Conservation (phyloP, 805 yeast genomes). For the Dipodascus albidus region DNA sequence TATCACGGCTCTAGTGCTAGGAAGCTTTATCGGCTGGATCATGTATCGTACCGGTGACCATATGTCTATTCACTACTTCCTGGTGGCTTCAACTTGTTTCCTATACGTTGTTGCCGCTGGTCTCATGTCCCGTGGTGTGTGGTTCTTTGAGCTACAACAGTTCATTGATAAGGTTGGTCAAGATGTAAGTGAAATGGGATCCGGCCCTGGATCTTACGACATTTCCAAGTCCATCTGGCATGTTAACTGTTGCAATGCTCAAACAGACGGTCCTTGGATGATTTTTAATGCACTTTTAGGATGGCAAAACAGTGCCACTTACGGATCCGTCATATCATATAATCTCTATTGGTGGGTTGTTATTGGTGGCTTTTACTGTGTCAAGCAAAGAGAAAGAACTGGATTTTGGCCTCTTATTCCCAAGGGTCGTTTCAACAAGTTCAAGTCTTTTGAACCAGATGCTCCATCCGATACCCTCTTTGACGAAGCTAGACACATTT, state of each 20-base stretch:
- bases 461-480: not conserved
- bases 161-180: conserved; percentile 71
- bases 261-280: conserved; percentile 88
- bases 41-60: conserved; percentile 74
- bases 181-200: conserved; percentile 80
- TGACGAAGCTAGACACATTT: conserved; percentile 1
- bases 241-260: conserved; percentile 88
- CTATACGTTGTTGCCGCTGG: conserved; percentile 82
- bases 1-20: conserved; percentile 44
- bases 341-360: conserved; percentile 54
- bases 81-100: conserved; percentile 67
- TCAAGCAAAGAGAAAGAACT: conserved; percentile 42
- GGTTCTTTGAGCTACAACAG: conserved; percentile 77
- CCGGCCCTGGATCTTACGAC: conserved; percentile 90
- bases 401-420: conserved; percentile 35
- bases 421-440: not conserved
- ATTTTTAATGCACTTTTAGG: conserved; percentile 78
- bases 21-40: conserved; percentile 50
- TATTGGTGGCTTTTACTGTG: conserved; percentile 31
- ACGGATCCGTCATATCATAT: conserved; percentile 72
- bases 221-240: conserved; percentile 78
- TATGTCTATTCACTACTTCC: conserved; percentile 60
- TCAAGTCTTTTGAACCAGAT: not conserved
- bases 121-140: conserved; percentile 74
- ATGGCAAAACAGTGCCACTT: conserved; percentile 91